Base-by-base conservation (phyloP, 345 rosid species). In the Excoecaria cochinchinensis region DNA sequence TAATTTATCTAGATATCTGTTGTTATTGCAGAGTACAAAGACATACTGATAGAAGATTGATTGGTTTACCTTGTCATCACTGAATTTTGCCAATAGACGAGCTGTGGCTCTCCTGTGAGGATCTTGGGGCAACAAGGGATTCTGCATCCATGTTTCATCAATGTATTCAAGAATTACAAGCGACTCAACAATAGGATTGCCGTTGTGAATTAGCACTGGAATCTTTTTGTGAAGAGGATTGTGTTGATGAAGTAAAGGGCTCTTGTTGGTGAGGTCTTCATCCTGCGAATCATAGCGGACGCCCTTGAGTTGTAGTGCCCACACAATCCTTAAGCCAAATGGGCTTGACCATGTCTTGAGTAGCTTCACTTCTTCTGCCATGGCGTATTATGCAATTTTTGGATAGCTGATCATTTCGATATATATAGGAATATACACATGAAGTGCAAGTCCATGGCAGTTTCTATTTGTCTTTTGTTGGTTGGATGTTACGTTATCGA, bases 321-420 rank as follows among this genome's bases (percentile, higher is more conserved):
- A 81, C 3, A 78, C 82, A 14, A 74, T 17, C 40, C 86, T 76
- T 5, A 78, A 14, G 8, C 75, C 79, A 57, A 42, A 84, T 8
- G 38, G 79, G 52, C 79, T 78, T 44, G 84, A 81, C 87, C 84
- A 84, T 79, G 84, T 73, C 70, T 81, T 81, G 19, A 84, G 55
- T 53, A 81, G 81, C 82, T 81, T 81, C 73, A 81, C 84, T 69
- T 72, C 84, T 58, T 65, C 82, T 52, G 44, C 78, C 82, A 75
- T 78, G 22, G 4, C 44, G 1, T 61, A 53, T 56, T 67, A 1
- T 53, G 65, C 67, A 59, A 71, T 16, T 22, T 16, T 44, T 40
- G 40, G 72, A 11, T 67, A 46, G 70, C 36, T 65, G 17, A 11
- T 12, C 16, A 1, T 16, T 56, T 56, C 24, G 16, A 6, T 48